These are phyloP conservation scores for Calonectria leucothoes DNA, from an alignment of 2,329 filamentous ascomycete genomes.

Conservation along the genomic window DNA sequence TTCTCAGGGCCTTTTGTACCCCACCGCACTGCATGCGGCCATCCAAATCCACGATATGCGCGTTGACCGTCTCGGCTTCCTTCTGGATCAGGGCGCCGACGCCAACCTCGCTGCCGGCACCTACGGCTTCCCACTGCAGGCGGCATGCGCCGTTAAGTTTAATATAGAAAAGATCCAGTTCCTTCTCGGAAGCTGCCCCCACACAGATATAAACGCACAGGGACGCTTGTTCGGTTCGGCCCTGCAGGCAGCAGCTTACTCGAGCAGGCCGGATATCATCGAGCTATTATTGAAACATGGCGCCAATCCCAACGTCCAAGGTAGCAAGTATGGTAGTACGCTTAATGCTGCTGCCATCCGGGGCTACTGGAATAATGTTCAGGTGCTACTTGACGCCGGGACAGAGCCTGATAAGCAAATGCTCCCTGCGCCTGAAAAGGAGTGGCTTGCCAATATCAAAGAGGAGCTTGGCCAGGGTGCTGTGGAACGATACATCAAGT, in stretches of 20 bases:
- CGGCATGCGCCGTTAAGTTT: not conserved
- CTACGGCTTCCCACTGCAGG: not conserved
- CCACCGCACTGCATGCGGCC: not conserved
- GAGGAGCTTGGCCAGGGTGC: not conserved
- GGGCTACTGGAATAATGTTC: not conserved
- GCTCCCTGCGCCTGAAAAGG: not conserved
- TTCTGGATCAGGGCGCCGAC: not conserved
- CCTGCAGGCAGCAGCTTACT: not conserved
- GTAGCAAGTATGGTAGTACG: not conserved
- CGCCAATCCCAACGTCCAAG: not conserved
- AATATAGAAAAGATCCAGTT: not conserved
- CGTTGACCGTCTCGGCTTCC: not conserved
- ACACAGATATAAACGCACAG: not conserved
- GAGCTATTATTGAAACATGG: not conserved
- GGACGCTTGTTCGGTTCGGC: not conserved
- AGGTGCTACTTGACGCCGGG: not conserved
- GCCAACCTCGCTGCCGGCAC: not conserved
- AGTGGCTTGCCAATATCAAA: not conserved
- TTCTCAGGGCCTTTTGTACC: not conserved
- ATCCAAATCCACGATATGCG: too few species aligned
- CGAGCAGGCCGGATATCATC: not conserved
- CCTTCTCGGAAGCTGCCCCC: not conserved
- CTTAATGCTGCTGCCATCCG: not conserved
- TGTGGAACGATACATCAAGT: not conserved
- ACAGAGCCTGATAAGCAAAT: not conserved